These are phyloP conservation scores for Saturnispora gosingensis DNA, from an alignment of 805 yeast species.

Conservation along the genomic window DNA sequence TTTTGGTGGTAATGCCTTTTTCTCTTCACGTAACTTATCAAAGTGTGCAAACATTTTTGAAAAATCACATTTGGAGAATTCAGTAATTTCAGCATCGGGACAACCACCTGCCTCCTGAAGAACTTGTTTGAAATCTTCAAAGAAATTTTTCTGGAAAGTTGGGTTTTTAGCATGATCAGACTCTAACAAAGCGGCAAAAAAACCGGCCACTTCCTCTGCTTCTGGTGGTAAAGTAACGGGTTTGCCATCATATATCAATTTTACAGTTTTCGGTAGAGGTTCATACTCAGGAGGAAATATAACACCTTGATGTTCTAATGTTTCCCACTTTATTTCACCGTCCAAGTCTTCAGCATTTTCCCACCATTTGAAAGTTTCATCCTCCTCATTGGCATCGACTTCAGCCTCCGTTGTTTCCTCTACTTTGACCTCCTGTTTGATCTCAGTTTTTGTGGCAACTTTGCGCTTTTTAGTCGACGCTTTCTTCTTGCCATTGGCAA, in stretches of 20 bases:
- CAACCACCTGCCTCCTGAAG: conserved; percentile 65
- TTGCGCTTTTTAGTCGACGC: background rate
- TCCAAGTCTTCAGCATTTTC: conserved; percentile 65
- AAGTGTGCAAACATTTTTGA: conserved; percentile 61
- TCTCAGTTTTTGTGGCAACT: background rate
- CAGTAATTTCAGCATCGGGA: conserved; percentile 34
- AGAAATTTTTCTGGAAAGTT: conserved; percentile 79
- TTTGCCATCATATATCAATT: conserved; percentile 63
- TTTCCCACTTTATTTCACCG: conserved; percentile 77
- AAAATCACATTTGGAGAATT: conserved; percentile 71
- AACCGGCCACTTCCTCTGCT: conserved; percentile 97
- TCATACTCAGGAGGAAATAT: conserved; percentile 89
- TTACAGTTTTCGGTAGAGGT: conserved; percentile 71
- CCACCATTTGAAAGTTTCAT: conserved; percentile 73
- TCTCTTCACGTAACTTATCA: conserved; percentile 61
- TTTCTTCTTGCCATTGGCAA: background rate
- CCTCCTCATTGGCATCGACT: conserved; percentile 28
- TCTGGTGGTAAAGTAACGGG: conserved; percentile 66
- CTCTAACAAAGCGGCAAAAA: conserved; percentile 80
- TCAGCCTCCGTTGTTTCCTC: background rate
- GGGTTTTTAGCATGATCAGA: conserved; percentile 86
- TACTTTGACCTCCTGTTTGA: conserved; percentile 7
- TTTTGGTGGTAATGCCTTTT: conserved; percentile 56
- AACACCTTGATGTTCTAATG: conserved; percentile 83
- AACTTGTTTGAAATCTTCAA: conserved; percentile 64